Evolutionary conservation across 805 yeast species (phyloP), one percentile per base, ranked within the genome.

Genomic region (Ogataea pignaliae): DNA sequence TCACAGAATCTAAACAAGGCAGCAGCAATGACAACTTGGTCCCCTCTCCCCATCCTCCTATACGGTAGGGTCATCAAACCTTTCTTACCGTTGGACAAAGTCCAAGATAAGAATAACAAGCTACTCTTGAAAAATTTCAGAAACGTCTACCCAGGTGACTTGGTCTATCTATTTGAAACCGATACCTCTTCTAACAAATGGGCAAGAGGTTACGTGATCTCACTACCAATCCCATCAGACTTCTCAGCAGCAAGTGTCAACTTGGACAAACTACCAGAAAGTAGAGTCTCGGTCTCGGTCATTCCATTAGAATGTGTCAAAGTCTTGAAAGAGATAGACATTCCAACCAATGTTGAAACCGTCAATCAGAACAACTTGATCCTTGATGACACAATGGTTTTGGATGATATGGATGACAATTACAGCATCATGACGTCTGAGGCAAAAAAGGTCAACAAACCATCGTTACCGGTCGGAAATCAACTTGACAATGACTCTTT

Each of bases 151-250:
- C 82, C 83, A 16, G 96, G 95, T 31, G 95, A 87, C 62, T 87
- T 83, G 50, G 79, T 85, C 29, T 85, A 76, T 60, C 68, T 86
- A 15, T 85, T 87, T 57, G 96, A 88, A 58, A 67, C 74, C 39
- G 55, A 50, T 18, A 17, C 47, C 2, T 70, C 75, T 61, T 62
- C 66, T 34, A 71, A 71, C 16, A 74, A 74, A 48, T 88, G 96
- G 96, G 88, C 81, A 18, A 72, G 96, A 53, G 96, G 89, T 11
- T 88, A 88, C 61, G 71, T 78, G 3, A 66, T 84, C 31, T 68
- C 83, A 33, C 75, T 80, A 46, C 90, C 95, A 7, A 66, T 80
- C 42, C 91, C 91, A 1, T 72, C 78, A 29, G 88, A 83, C 57
- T 84, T 79, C 61, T 69, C 75, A 36, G 75, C 82, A 32, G 78